Conservation (phyloP, 192 early-diverging fungal genomes). For the Mycoemilia scoparia region DNA sequence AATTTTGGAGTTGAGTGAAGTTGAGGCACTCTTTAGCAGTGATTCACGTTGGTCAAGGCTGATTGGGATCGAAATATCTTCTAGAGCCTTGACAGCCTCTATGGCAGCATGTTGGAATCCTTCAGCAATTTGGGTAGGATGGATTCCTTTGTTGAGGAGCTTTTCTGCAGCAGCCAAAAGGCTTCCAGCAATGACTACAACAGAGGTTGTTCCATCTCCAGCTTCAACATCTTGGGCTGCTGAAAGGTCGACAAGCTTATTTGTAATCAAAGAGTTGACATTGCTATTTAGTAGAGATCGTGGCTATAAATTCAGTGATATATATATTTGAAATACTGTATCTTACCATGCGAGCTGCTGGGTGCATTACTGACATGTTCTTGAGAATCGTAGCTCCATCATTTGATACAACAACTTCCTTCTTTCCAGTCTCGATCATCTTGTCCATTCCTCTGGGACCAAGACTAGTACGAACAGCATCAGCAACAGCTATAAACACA, state of each 20-base stretch:
- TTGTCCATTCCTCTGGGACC: slow-evolving; percentile 99
- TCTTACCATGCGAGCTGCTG: slow-evolving; percentile 97
- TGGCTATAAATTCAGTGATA: too few species aligned
- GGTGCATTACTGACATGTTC: slow-evolving; percentile 95
- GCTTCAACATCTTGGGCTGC: slow-evolving; percentile 98
- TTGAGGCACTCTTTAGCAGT: slow-evolving; percentile 78
- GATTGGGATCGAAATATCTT: slow-evolving; percentile 71
- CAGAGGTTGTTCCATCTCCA: slow-evolving; percentile 97
- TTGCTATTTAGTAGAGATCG: too few species aligned
- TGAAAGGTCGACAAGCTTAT: slow-evolving; percentile 93
- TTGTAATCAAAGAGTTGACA: too few species aligned
- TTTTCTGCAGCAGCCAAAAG: slow-evolving; percentile 78
- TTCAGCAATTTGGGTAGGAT: slow-evolving; percentile 97
- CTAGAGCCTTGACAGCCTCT: slow-evolving; percentile 77
- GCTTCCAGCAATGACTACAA: slow-evolving; percentile 86
- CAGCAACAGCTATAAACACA: slow-evolving; percentile 66
- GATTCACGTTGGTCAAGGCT: slow-evolving; percentile 83
- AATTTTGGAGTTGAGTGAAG: slow-evolving; percentile 96
- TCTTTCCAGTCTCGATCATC: slow-evolving; percentile 91
- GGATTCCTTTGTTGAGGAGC: slow-evolving; percentile 88
- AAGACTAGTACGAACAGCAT: slow-evolving; percentile 90
- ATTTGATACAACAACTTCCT: slow-evolving; percentile 92
- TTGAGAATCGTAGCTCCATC: slow-evolving; percentile 98
- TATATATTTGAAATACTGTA: too few species aligned
- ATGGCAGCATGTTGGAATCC: slow-evolving; percentile 80